Evolutionary conservation across 352 stramenopile genomes (phyloP).

Genomic region (Globisporangium canariense): DNA sequence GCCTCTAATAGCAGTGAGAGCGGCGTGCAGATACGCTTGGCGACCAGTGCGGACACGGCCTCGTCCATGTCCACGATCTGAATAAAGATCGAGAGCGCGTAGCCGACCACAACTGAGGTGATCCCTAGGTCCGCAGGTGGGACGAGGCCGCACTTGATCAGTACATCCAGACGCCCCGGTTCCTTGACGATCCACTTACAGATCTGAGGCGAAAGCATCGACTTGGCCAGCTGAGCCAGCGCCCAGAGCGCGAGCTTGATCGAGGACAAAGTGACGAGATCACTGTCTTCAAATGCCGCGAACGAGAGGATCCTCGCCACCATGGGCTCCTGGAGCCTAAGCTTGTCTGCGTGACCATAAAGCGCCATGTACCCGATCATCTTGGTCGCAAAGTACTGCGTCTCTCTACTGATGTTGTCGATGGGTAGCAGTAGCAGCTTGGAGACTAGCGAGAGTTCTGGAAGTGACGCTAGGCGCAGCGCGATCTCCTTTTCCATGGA

Average conservation of each 20-base stretch:
- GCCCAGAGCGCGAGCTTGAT: slow-evolving; percentile 43
- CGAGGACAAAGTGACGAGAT: slow-evolving; percentile 27
- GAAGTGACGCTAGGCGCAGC: slow-evolving; percentile 23
- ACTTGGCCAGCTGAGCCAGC: slow-evolving; percentile 37
- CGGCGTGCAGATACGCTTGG: slow-evolving; percentile 37
- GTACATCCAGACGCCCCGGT: slow-evolving; percentile 25
- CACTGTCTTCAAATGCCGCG: slow-evolving; percentile 29
- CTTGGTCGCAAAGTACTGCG: slow-evolving; percentile 61
- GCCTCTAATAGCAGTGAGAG: slow-evolving; percentile 45
- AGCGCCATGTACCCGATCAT: slow-evolving; percentile 65
- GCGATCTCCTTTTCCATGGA: slow-evolving; percentile 53
- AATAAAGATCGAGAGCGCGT: slow-evolving; percentile 43
- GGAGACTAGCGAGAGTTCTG: slow-evolving; percentile 29
- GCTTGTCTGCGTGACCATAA: slow-evolving; percentile 38
- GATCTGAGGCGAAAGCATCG: slow-evolving; percentile 14
- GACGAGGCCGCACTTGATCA: slow-evolving; percentile 36
- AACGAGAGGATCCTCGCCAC: slow-evolving; percentile 44
- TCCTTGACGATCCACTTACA: slow-evolving; percentile 36
- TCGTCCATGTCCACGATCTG: slow-evolving; percentile 19
- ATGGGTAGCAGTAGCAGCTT: slow-evolving; percentile 30
- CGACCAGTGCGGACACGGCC: slow-evolving; percentile 25
- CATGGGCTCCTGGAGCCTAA: slow-evolving; percentile 28
- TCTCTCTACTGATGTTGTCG: slow-evolving; percentile 23
- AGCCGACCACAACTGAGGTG: slow-evolving; percentile 29
- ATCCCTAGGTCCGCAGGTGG: slow-evolving; percentile 28